Evolutionary conservation across 805 yeast species (phyloP), one percentile per base, ranked within the genome.

Genomic region (Yamadazyma philogaea): DNA sequence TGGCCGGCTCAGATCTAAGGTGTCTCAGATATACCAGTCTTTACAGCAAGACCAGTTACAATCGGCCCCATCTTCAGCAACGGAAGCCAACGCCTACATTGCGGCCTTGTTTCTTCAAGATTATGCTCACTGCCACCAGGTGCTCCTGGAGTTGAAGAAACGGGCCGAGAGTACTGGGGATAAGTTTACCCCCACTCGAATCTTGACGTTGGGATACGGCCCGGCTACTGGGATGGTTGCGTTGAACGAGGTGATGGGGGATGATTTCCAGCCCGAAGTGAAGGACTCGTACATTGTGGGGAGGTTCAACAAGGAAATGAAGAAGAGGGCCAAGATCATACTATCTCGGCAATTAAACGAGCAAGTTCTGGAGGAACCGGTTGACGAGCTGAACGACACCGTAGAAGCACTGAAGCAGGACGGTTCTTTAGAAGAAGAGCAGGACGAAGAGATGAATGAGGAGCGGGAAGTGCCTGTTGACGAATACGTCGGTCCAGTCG

Each of bases 171-270:
- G n/a, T 24, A n/a, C 5, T 24, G 59, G 73, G 16, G 84, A 81
- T 0, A 55, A 56, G 37, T 86, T 88, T 66, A 60, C 60, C 17
- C 97, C 97, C 0, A 55, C 73, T 21, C 68, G 77, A 4, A 77
- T 93, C 0, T 68, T 93, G 38, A 95, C 87, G 55, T 77, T 87
- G 11, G 91, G 96, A 0, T 81, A 75, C 56, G 98, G 99, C 0
- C 98, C 99, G 1, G 91, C 88, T 1, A 83, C 95, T 0, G 97
- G 97, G 1, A 80, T 93, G 70, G 64, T 90, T 12, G 98, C 95
- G 0, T 67, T 89, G 40, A 87, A 90, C 56, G 96, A 89, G 54
- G 53, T 90, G 1, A 78, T 87, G 80, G 89, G 86, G 0, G 73
- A 73, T 2, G 74, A 74, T 0, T 84, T 77, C 64, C 59, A 63